Percentiles rank a stretch among this genome's conserved stretches.
phyloP scores from a whole-genome alignment of 805 yeast genomes.

The Myxozyma lipomycoides region DNA sequence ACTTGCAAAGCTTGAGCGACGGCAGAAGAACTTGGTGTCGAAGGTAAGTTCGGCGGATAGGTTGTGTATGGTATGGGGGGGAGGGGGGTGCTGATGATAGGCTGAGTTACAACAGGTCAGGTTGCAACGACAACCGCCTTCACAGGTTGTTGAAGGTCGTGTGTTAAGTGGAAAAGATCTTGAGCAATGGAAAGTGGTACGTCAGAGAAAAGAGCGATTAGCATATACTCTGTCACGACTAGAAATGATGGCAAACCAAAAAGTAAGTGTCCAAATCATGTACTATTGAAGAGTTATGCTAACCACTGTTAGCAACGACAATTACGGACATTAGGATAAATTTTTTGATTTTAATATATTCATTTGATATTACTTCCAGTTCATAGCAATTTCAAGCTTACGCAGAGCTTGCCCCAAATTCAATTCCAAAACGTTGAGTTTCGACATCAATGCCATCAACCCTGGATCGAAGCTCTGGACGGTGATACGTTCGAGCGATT shows the following conservation, averaged over 20 bases:
- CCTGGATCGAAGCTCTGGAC: slow-evolving; percentile 28
- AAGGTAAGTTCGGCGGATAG: slow-evolving; percentile 20
- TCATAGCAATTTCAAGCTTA: slow-evolving; percentile 27
- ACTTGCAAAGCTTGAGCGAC: slow-evolving; percentile 31
- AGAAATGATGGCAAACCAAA: slow-evolving; percentile 26
- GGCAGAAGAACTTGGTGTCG: slow-evolving; percentile 28
- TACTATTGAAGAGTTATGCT: not conserved
- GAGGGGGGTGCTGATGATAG: no score
- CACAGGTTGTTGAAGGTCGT: not conserved
- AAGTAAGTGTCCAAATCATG: slow-evolving; percentile 1
- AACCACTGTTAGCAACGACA: not conserved
- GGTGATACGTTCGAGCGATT: slow-evolving; percentile 19
- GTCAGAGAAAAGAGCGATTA: slow-evolving; percentile 27
- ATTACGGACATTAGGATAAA: not conserved
- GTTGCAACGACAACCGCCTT: slow-evolving; percentile 19
- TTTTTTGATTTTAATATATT: not conserved
- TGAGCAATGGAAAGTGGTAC: slow-evolving; percentile 23
- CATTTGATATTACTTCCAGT: slow-evolving; percentile 16
- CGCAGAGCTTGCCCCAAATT: slow-evolving; percentile 26
- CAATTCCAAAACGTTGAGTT: slow-evolving; percentile 25
- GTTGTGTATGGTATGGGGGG: not conserved
- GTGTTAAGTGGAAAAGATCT: slow-evolving; percentile 9
- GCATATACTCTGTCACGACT: slow-evolving; percentile 28
- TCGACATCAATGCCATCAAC: slow-evolving; percentile 22
- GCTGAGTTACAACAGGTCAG: slow-evolving; percentile 34